Evolutionary conservation across 2,329 filamentous ascomycete genomes (phyloP).

Genomic region (Verticillium tricorpus): DNA sequence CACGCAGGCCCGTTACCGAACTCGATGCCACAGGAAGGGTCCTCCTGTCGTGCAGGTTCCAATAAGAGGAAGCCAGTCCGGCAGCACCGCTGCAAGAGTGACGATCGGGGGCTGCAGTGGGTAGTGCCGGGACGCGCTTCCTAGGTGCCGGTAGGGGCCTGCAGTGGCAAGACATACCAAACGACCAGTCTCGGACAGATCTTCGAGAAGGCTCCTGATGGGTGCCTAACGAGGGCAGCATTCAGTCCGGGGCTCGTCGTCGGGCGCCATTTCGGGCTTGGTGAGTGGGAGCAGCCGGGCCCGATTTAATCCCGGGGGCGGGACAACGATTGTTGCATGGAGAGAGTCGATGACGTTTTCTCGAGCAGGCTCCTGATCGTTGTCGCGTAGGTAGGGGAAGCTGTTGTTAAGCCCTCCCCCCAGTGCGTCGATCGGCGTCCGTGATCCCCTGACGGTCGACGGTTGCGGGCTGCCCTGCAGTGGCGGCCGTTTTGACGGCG

Average conservation of each 20-base stretch:
- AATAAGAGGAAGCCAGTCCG: neutral
- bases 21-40: neutral
- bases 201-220: neutral
- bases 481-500: neutral
- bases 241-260: neutral
- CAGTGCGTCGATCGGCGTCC: neutral
- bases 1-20: neutral
- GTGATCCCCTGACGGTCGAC: neutral
- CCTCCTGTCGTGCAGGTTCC: neutral
- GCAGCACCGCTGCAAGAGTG: neutral
- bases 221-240: neutral
- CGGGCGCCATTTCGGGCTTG: neutral
- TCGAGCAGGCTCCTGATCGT: neutral
- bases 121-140: neutral
- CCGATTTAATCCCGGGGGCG: neutral
- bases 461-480: neutral
- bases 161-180: neutral
- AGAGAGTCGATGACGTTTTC: neutral
- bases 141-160: neutral
- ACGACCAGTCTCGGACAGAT: neutral
- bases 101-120: neutral
- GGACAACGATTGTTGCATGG: neutral
- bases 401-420: neutral
- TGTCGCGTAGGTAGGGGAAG: neutral
- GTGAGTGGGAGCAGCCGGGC: neutral